These are phyloP conservation scores for Rheum nobile DNA, from an alignment of 148 eudicot genomes.

Conservation along the genomic window DNA sequence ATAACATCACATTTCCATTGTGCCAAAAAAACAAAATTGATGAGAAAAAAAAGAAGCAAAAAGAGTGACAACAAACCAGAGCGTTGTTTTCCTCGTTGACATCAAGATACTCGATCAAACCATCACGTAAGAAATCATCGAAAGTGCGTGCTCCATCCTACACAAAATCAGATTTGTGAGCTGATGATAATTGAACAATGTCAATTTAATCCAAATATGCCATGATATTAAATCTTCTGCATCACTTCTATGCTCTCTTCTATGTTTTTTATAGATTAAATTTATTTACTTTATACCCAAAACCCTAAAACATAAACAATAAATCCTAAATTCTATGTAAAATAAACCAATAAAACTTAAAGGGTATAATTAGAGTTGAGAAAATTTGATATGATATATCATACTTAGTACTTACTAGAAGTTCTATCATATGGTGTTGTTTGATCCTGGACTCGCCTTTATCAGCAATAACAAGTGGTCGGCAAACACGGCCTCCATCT, in stretches of 20 bases:
- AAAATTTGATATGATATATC: too few relatives aligned
- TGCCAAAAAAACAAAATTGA: neutral
- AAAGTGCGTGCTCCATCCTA: constrained; percentile 85
- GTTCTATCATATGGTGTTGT: constrained; percentile 79
- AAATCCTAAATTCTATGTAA: too few relatives aligned
- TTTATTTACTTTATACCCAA: too few relatives aligned
- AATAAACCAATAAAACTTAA: too few relatives aligned
- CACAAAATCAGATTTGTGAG: constrained; percentile 16
- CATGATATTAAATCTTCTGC: too few relatives aligned
- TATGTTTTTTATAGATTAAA: too few relatives aligned
- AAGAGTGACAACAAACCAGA: constrained; percentile 45
- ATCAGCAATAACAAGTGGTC: constrained; percentile 97
- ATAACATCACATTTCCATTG: neutral
- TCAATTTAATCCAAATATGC: neutral
- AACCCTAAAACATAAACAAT: too few relatives aligned
- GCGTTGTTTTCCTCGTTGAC: constrained; percentile 98
- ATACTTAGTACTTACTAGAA: constrained; percentile 63
- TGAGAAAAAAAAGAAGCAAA: constrained; percentile 21
- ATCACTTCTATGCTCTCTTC: too few relatives aligned
- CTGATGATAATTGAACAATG: neutral
- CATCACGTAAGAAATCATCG: constrained; percentile 74
- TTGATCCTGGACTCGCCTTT: constrained; percentile 89
- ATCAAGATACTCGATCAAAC: constrained; percentile 96
- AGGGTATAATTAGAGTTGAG: too few relatives aligned
- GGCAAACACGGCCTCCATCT: constrained; percentile 99